Conservation (phyloP, 2,329 filamentous ascomycete species). For the Fusarium sp. region DNA sequence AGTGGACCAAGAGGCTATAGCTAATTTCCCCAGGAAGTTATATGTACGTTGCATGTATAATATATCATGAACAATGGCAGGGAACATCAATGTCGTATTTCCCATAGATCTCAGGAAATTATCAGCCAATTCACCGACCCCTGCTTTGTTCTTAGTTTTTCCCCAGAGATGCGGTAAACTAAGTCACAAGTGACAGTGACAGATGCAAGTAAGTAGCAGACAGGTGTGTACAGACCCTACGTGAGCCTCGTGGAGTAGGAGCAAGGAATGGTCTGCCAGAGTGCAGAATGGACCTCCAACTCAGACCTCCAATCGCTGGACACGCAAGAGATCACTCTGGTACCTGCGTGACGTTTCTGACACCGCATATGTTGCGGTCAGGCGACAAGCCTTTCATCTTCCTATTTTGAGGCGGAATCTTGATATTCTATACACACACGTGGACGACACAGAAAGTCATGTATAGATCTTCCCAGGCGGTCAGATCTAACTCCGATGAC, state of each 20-base stretch:
- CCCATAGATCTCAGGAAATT: conserved; percentile 25
- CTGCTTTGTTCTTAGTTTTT: conserved; percentile 25
- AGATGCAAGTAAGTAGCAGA: conserved; percentile 33
- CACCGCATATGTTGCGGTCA: conserved; percentile 34
- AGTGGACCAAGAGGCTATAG: conserved; percentile 14
- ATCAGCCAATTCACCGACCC: conserved; percentile 34
- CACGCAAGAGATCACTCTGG: conserved; percentile 21
- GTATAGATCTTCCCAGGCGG: conserved; percentile 7
- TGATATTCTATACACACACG: not conserved
- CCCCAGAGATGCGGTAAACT: conserved; percentile 27
- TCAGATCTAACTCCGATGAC: conserved; percentile 26
- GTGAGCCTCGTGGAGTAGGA: conserved; percentile 44
- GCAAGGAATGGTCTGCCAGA: conserved; percentile 25
- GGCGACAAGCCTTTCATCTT: conserved; percentile 4
- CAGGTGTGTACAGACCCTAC: conserved; percentile 41
- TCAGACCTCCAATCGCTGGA: conserved; percentile 22
- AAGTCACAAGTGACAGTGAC: conserved; percentile 37
- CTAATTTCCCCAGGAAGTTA: conserved; percentile 21
- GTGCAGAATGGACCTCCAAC: conserved; percentile 24
- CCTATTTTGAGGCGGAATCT: conserved; percentile 1
- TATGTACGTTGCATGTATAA: not conserved
- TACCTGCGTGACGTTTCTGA: conserved; percentile 46
- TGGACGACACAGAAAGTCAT: conserved; percentile 13
- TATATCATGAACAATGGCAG: conserved; percentile 33
- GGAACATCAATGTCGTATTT: conserved; percentile 20